Evolutionary conservation across 257 asterid species (phyloP).

Genomic region (Linaria vulgaris): DNA sequence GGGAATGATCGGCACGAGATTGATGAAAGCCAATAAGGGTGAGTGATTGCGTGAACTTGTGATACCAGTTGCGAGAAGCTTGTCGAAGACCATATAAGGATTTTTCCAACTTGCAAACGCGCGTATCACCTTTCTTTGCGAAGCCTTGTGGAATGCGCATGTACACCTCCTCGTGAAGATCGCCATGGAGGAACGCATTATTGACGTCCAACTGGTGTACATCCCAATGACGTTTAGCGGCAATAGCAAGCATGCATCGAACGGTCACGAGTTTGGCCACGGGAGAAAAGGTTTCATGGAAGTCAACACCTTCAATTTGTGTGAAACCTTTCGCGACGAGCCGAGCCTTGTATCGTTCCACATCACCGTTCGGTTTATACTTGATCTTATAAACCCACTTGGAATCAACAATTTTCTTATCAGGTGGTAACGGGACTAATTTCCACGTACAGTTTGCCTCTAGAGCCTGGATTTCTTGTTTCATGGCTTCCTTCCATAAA

Average conservation of each 20-base stretch:
- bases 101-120: not conserved
- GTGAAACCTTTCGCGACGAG: not conserved
- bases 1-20: not conserved
- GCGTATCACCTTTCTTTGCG: not conserved
- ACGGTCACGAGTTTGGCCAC: not conserved
- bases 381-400: conserved; percentile 11
- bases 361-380: not conserved
- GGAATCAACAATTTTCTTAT: not conserved
- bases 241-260: not conserved
- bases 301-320: not conserved
- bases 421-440: not conserved
- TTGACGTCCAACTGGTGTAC: not conserved
- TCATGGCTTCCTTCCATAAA: not conserved
- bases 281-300: not conserved
- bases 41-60: not conserved
- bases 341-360: not conserved
- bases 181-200: conserved; percentile 2
- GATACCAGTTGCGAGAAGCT: not conserved
- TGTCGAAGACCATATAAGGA: not conserved
- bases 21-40: not conserved
- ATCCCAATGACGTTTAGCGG: not conserved
- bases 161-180: not conserved
- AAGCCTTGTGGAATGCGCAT: not conserved
- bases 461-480: not conserved
- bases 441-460: not conserved